Evolutionary conservation across 2,329 filamentous ascomycete genomes (phyloP).

Genomic region (Aspergillus texensis): DNA sequence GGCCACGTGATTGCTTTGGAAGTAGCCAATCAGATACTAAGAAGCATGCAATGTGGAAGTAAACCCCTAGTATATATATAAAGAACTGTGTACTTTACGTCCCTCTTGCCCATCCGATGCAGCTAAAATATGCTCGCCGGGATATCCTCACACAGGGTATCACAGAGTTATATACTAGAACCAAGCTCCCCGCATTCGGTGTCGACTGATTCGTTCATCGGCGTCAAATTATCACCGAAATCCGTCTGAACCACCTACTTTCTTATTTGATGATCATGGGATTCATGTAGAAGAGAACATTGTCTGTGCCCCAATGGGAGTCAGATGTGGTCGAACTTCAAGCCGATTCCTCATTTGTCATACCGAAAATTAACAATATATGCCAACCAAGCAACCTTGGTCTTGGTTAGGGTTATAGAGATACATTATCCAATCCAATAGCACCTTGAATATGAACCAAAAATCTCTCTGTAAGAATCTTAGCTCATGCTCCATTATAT

Average conservation of each 20-base stretch:
- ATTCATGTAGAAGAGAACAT: too few relatives aligned
- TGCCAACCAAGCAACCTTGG: neutral
- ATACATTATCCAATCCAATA: too few relatives aligned
- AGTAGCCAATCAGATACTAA: slow-evolving; percentile 31
- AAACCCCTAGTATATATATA: too few relatives aligned
- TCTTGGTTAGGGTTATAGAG: neutral
- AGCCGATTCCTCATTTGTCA: neutral
- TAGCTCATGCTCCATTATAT: neutral
- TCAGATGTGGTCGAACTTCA: too few relatives aligned
- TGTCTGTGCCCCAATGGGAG: too few relatives aligned
- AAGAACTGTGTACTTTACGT: too few relatives aligned
- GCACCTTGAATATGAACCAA: too few relatives aligned
- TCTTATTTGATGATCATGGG: neutral
- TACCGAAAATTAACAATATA: neutral
- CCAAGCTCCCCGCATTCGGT: neutral
- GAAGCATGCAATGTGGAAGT: neutral
- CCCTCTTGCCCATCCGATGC: too few relatives aligned
- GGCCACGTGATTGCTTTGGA: slow-evolving; percentile 31
- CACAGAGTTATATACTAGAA: neutral
- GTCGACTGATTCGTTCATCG: neutral
- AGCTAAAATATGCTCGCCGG: too few relatives aligned
- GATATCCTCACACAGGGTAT: neutral
- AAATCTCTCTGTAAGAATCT: neutral
- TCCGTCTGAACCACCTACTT: neutral
- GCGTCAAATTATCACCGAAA: neutral